phyloP scores from a whole-genome alignment of 139 green algal genomes.

The Chlorella sp. region DNA sequence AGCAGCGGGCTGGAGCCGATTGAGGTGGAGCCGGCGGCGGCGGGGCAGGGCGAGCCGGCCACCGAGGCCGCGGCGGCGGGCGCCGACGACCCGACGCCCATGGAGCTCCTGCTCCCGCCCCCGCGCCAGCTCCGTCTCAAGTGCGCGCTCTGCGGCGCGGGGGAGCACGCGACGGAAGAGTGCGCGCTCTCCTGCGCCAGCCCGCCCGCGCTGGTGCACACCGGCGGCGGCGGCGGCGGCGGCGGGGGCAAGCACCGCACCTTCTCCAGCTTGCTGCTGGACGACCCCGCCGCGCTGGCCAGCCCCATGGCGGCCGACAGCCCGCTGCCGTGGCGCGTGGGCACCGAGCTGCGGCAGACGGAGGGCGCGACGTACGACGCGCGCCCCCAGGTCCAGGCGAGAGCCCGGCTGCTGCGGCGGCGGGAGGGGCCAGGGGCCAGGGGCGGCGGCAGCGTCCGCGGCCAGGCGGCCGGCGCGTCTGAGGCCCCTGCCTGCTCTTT shows the following conservation, averaged over 20 bases:
- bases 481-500: too few species aligned
- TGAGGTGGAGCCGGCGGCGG: neutral
- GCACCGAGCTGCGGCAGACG: too few species aligned
- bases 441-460: too few species aligned
- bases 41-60: neutral
- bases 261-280: neutral
- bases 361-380: too few species aligned
- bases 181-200: constrained; percentile 11
- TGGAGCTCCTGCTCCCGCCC: neutral
- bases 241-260: neutral
- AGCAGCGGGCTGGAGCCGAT: neutral
- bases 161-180: constrained; percentile 3
- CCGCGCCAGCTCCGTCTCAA: too few species aligned
- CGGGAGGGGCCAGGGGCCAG: too few species aligned
- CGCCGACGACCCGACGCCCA: neutral
- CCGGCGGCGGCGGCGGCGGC: neutral
- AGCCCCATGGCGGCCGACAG: too few species aligned
- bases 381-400: too few species aligned
- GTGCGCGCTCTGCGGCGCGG: constrained; percentile 17
- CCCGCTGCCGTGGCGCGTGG: too few species aligned
- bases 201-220: neutral
- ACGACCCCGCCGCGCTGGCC: neutral
- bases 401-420: too few species aligned
- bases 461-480: too few species aligned
- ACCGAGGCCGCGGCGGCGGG: too few species aligned